These are phyloP conservation scores for Phlebiopsis gigantea DNA, from an alignment of 768 basidiomycete genomes.

Conservation along the genomic window DNA sequence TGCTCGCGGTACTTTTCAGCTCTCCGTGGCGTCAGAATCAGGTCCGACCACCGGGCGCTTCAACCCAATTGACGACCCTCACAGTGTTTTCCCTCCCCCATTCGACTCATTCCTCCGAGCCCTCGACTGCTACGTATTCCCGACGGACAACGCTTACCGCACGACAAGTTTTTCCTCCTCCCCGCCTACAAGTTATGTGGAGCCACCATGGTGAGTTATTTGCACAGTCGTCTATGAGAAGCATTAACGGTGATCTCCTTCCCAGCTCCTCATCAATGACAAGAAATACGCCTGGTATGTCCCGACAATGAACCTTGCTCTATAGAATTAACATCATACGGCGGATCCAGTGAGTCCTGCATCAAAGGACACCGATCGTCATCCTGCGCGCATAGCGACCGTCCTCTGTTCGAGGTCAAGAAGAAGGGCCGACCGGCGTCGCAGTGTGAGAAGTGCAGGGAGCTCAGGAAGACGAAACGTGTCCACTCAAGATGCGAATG, in stretches of 20 bases:
- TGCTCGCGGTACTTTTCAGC: no score
- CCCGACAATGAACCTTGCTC: not conserved
- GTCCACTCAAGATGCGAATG: conserved; percentile 18
- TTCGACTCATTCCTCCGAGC: not conserved
- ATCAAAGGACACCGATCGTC: conserved; percentile 64
- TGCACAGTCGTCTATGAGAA: not conserved
- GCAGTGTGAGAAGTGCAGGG: conserved; percentile 37
- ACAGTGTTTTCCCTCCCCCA: not conserved
- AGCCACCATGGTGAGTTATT: not conserved
- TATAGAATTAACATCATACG: not conserved
- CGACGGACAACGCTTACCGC: not conserved
- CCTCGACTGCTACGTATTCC: not conserved
- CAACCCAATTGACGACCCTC: not conserved
- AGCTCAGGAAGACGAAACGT: conserved; percentile 35
- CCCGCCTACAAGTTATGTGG: not conserved
- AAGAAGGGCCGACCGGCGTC: conserved; percentile 57
- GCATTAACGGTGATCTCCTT: not conserved
- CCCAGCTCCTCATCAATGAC: conserved; percentile 61
- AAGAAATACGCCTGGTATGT: conserved; percentile 82
- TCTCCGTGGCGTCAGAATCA: not conserved
- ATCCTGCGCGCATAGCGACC: conserved; percentile 38
- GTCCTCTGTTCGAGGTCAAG: conserved; percentile 79
- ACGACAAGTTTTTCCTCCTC: not conserved
- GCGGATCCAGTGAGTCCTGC: conserved; percentile 72
- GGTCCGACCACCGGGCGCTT: not conserved